Conservation (phyloP, 2,329 filamentous ascomycete species). For the Aspergillus intermedius region DNA sequence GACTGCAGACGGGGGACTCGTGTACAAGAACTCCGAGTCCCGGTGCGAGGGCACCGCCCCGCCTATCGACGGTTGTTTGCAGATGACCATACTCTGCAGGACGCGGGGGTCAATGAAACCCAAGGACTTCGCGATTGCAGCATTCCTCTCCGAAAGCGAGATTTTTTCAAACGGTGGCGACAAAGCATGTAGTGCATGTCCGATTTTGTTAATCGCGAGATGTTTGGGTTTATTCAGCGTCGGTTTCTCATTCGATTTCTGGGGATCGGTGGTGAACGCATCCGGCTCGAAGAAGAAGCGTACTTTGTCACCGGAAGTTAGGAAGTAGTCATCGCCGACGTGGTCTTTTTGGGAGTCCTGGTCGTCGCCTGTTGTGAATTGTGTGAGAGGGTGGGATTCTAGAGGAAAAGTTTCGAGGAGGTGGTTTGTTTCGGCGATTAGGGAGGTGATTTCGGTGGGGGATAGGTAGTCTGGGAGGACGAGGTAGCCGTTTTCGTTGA, state of each 20-base stretch:
- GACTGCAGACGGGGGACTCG: constrained; percentile 77
- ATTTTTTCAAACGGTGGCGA: constrained; percentile 59
- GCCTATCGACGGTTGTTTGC: constrained; percentile 95
- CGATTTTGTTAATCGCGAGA: constrained; percentile 82
- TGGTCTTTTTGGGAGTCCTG: constrained; percentile 51
- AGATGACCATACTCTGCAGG: constrained; percentile 96
- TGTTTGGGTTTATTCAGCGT: constrained; percentile 70
- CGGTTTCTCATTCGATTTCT: constrained; percentile 46
- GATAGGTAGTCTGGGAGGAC: constrained; percentile 73
- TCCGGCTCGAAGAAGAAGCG: constrained; percentile 98
- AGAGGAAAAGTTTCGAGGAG: constrained; percentile 72
- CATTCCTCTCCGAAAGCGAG: constrained; percentile 45
- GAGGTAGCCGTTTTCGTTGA: constrained; percentile 81
- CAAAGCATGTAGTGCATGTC: constrained; percentile 66
- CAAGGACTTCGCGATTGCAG: constrained; percentile 61
- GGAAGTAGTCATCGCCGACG: constrained; percentile 92
- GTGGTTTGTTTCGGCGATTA: constrained; percentile 67
- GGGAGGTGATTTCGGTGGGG: constrained; percentile 55
- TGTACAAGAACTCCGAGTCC: constrained; percentile 89
- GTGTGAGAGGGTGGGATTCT: constrained; percentile 82
- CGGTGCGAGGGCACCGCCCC: constrained; percentile 87
- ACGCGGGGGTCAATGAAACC: constrained; percentile 70
- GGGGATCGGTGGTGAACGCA: constrained; percentile 53
- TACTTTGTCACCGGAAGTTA: constrained; percentile 80
- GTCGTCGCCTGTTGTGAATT: constrained; percentile 78